These are phyloP conservation scores for Dissophora globulifera DNA, from an alignment of 192 early-diverging fungal species.

Conservation along the genomic window DNA sequence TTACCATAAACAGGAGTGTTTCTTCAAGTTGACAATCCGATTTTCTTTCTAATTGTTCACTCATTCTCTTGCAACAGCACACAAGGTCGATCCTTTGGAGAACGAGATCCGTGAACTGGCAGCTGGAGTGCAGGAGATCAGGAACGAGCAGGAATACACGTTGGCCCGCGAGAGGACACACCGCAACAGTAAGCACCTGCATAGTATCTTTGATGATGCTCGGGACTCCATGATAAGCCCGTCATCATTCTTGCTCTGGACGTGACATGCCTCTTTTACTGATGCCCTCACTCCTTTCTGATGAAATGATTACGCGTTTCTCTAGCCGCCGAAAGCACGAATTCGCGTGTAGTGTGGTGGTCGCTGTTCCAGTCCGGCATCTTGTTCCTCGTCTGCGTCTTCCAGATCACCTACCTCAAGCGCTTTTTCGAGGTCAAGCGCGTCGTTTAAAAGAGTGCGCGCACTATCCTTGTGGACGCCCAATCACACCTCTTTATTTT, in stretches of 20 bases:
- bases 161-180: conserved; percentile 69
- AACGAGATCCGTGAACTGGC: conserved; percentile 72
- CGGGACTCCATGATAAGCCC: no score
- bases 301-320: neutral
- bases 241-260: no score
- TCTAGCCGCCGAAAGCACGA: conserved; percentile 81
- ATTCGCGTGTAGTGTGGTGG: conserved; percentile 84
- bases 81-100: conserved; percentile 69
- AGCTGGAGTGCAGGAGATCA: conserved; percentile 67
- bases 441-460: conserved; percentile 64
- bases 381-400: conserved; percentile 72
- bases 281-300: no score
- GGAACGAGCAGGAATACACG: conserved; percentile 80
- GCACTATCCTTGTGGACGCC: neutral
- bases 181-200: conserved; percentile 74
- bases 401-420: conserved; percentile 82
- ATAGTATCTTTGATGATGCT: no score
- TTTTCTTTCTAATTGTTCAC: no score
- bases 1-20: no score
- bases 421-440: conserved; percentile 77
- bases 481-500: no score
- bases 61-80: conserved; percentile 29
- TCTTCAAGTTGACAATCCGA: no score
- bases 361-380: conserved; percentile 71
- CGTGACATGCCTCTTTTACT: no score